These are phyloP conservation scores for Apophysomyces variabilis DNA, from an alignment of 371 early-diverging fungal species.

Conservation along the genomic window DNA sequence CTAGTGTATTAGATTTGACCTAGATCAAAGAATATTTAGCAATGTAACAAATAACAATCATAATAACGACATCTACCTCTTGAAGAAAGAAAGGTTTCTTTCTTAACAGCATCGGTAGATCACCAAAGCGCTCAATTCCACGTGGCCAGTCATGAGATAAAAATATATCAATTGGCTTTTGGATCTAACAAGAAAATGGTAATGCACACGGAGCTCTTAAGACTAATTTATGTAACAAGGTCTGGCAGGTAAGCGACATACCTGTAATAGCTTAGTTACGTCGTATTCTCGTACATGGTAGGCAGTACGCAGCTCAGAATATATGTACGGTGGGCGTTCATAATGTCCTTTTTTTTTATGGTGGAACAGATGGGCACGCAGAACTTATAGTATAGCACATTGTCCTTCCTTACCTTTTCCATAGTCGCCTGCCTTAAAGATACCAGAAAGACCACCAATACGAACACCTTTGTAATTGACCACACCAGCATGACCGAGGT, in stretches of 20 bases:
- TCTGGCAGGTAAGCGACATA: constrained; percentile 18
- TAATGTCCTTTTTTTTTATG: constrained; percentile 62
- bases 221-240: too few species aligned
- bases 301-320: constrained; percentile 60
- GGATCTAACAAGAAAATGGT: constrained; percentile 32
- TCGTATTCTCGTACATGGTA: constrained; percentile 92
- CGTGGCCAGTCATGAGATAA: constrained; percentile 98
- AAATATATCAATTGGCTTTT: constrained; percentile 81
- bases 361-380: background rate
- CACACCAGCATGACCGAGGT: constrained; percentile 85
- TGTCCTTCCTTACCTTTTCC: constrained; percentile 44
- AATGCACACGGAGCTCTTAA: background rate
- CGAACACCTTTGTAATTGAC: constrained; percentile 86
- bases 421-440: constrained; percentile 82
- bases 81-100: constrained; percentile 71
- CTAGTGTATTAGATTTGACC: constrained; percentile 72
- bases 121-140: constrained; percentile 82
- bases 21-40: constrained; percentile 21
- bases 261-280: constrained; percentile 73
- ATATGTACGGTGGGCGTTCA: constrained; percentile 79
- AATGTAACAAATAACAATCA: background rate
- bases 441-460: constrained; percentile 94
- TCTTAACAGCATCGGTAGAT: constrained; percentile 62
- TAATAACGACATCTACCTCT: constrained; percentile 60
- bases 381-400: background rate